These are phyloP conservation scores for Fusarium napiforme DNA, from an alignment of 2,329 filamentous ascomycete genomes.

Conservation along the genomic window DNA sequence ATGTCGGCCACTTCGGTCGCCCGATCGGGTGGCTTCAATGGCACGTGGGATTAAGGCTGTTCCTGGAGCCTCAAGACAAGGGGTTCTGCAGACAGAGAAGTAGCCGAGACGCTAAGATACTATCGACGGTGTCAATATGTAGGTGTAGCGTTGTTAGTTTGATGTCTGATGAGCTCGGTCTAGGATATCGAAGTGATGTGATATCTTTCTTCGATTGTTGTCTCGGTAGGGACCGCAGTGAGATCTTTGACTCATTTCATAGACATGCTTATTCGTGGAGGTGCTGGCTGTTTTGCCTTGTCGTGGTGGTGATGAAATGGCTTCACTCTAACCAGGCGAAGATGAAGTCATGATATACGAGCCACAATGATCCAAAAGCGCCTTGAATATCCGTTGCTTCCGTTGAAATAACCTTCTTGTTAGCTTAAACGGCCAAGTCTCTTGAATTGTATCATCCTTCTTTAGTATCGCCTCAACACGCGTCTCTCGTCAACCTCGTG, in stretches of 20 bases:
- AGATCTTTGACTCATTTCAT: too few relatives aligned
- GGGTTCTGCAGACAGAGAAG: background rate
- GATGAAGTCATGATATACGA: background rate
- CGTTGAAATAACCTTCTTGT: background rate
- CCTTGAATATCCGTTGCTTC: background rate
- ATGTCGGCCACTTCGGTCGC: constrained; percentile 33
- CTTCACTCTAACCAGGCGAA: background rate
- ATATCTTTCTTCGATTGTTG: background rate
- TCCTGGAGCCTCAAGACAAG: constrained; percentile 2
- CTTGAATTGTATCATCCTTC: background rate
- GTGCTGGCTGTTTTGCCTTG: background rate
- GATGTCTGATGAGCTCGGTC: constrained; percentile 14
- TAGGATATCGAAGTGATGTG: background rate
- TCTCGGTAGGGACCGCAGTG: background rate
- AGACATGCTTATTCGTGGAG: background rate
- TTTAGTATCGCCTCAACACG: background rate
- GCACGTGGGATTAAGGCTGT: constrained; percentile 32
- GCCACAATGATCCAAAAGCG: background rate
- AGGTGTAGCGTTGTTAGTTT: constrained; percentile 10
- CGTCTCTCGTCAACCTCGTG: constrained; percentile 36
- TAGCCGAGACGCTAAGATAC: background rate
- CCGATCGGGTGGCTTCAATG: constrained; percentile 27
- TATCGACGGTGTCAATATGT: background rate
- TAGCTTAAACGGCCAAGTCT: background rate
- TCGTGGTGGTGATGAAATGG: background rate